phyloP scores from a whole-genome alignment of 805 yeast species.

The Yamadazyma sp. region DNA sequence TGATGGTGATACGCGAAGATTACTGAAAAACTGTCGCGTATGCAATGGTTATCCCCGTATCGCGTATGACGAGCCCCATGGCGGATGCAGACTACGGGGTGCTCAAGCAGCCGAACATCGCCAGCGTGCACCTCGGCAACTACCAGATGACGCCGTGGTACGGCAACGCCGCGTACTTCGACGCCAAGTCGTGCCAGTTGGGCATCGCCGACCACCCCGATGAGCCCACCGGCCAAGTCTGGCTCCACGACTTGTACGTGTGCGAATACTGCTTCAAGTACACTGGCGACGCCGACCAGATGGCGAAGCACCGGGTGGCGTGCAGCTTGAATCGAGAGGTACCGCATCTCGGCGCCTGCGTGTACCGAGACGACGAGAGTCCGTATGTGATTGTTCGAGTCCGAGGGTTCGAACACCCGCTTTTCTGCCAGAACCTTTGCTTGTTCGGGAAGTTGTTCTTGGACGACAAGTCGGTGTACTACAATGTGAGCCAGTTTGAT shows the following conservation, averaged over 20 bases:
- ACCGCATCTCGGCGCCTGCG: slow-evolving; percentile 60
- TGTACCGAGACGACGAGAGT: slow-evolving; percentile 58
- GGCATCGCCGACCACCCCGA: slow-evolving; percentile 3
- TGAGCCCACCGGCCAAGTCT: slow-evolving; percentile 17
- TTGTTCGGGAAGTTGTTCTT: slow-evolving; percentile 84
- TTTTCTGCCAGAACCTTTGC: slow-evolving; percentile 81
- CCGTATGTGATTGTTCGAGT: slow-evolving; percentile 58
- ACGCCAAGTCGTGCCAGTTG: slow-evolving; percentile 8
- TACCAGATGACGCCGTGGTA: slow-evolving; percentile 80
- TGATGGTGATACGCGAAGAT: too few species aligned
- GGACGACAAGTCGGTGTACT: slow-evolving; percentile 86
- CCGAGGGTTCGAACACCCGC: slow-evolving; percentile 59
- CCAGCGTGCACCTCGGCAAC: slow-evolving; percentile 64
- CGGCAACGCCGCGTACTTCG: slow-evolving; percentile 78
- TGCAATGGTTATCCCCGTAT: neutral
- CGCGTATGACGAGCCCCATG: neutral
- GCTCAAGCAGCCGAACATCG: slow-evolving; percentile 60
- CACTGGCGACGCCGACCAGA: slow-evolving; percentile 45
- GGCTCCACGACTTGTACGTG: slow-evolving; percentile 65
- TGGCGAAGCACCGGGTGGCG: slow-evolving; percentile 48
- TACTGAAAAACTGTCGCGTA: too few species aligned
- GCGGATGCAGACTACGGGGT: slow-evolving; percentile 51
- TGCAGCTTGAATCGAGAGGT: slow-evolving; percentile 40
- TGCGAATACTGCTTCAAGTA: slow-evolving; percentile 88
- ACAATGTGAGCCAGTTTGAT: slow-evolving; percentile 74